These are phyloP conservation scores for Camellia oleifera DNA, from an alignment of 179 eudicot species.

Conservation along the genomic window DNA sequence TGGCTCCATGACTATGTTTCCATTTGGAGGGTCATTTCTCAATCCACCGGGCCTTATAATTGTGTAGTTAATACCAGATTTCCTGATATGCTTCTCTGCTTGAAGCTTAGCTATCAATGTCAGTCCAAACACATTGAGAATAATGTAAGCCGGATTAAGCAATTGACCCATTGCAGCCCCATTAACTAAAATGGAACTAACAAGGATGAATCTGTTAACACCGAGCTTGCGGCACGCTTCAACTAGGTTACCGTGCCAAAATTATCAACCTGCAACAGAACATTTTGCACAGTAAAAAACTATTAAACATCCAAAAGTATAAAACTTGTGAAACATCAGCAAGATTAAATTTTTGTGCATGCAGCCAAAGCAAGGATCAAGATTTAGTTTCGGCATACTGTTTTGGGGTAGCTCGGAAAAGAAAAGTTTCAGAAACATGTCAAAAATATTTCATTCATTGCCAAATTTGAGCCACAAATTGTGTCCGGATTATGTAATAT, in stretches of 20 bases:
- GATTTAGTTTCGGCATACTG: no score
- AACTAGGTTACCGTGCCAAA: constrained; percentile 82
- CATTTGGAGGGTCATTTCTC: constrained; percentile 81
- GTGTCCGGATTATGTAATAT: no score
- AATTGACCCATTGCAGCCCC: constrained; percentile 99
- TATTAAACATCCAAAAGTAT: neutral
- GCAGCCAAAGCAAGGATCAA: no score
- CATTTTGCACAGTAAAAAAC: no score
- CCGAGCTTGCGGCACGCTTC: constrained; percentile 84
- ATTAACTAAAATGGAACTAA: constrained; percentile 86
- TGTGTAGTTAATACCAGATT: constrained; percentile 87
- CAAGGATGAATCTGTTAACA: constrained; percentile 65
- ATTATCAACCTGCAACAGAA: constrained; percentile 68
- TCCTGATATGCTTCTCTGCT: constrained; percentile 75
- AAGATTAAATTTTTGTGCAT: no score
- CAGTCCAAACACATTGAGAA: constrained; percentile 89
- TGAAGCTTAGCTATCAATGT: constrained; percentile 86
- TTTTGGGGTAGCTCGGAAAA: no score
- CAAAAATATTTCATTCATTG: no score
- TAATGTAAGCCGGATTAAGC: constrained; percentile 81
- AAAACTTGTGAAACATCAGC: no score
- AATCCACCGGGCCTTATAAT: constrained; percentile 92
- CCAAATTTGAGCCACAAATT: no score
- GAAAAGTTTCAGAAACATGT: no score
- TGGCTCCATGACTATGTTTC: constrained; percentile 85